Evolutionary conservation across 345 rosid species (phyloP).

Genomic region (Aquilaria malaccensis): DNA sequence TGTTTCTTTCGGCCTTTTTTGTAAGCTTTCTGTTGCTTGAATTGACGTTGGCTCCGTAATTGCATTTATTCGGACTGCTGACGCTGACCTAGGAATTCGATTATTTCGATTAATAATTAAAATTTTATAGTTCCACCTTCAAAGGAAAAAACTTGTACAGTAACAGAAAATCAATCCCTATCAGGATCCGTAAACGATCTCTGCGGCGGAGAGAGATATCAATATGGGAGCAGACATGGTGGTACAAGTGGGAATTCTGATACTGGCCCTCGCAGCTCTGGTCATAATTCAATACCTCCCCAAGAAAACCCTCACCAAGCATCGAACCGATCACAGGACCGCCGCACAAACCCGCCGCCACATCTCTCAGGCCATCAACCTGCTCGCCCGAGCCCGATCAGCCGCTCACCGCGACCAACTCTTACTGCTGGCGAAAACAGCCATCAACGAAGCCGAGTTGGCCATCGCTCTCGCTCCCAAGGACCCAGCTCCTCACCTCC

Average conservation of each 20-base stretch:
- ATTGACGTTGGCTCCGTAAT: too few relatives aligned
- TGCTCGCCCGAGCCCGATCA: slow-evolving; percentile 41
- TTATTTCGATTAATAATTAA: too few relatives aligned
- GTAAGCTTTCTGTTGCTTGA: too few relatives aligned
- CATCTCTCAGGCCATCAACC: slow-evolving; percentile 31
- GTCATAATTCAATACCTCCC: slow-evolving; percentile 18
- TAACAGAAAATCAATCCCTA: too few relatives aligned
- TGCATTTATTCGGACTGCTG: too few relatives aligned
- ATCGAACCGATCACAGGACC: slow-evolving; percentile 30
- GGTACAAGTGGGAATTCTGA: slow-evolving; percentile 18
- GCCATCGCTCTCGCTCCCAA: slow-evolving; percentile 42
- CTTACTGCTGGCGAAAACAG: slow-evolving; percentile 40
- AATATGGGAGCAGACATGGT: slow-evolving; percentile 17
- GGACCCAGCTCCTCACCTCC: slow-evolving; percentile 47
- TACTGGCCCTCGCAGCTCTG: slow-evolving; percentile 19
- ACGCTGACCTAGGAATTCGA: too few relatives aligned
- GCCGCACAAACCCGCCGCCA: slow-evolving; percentile 40
- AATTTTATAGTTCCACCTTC: too few relatives aligned
- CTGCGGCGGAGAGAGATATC: too few relatives aligned
- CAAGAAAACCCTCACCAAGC: slow-evolving; percentile 16
- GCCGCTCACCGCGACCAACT: slow-evolving; percentile 30
- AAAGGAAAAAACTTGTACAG: too few relatives aligned
- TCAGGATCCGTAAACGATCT: too few relatives aligned
- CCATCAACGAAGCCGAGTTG: slow-evolving; percentile 45
- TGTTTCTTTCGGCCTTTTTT: too few relatives aligned